Evolutionary conservation across 257 asterid species (phyloP), one percentile per base, ranked within the genome.

Genomic region (Prunella vulgaris): DNA sequence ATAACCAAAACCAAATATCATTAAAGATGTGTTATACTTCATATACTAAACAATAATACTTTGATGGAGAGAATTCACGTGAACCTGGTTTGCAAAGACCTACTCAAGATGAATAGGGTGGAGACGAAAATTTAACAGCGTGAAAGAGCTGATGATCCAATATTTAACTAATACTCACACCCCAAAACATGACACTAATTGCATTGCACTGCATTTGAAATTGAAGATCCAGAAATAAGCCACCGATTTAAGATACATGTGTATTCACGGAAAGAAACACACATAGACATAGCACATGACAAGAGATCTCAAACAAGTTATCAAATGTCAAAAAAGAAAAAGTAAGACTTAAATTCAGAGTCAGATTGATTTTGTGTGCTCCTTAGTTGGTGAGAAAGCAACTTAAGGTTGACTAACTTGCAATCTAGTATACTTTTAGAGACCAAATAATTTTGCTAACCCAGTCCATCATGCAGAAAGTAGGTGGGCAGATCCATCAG

Each of bases 311-410:
- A 48, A 66, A 44, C 12, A 15, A 21, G 20, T 25, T 37, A 0
- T 37, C 3, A n/a, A 58, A 51, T 33, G 49, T 27, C 30, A 6
- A 24, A 64, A 64, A 42, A 62, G 69, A 72, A 48, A n/a, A 73
- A 42, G 56, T 15, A 42, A 28, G 24, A 60, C 49, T 18, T 49
- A 0, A 46, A 18, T 17, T 52, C 33, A 42, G 48, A 60, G 61
- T 28, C 60, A 73, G 60, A 54, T 68, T 54, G 68, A 62, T 54
- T 73, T 18, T 64, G 28, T 57, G 69, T 48, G 25, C 2, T 48
- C 53, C 22, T 22, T 53, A 59, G 76, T 73, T 61, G 76, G 78
- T 73, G 64, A 63, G 65, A 68, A 18, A 69, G 32, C 74, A 63
- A 72, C 46, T 44, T 25, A 56, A 17, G 66, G 73, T 69, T 35